Conservation (phyloP, 371 early-diverging fungal genomes). For the Gilbertella persicaria region DNA sequence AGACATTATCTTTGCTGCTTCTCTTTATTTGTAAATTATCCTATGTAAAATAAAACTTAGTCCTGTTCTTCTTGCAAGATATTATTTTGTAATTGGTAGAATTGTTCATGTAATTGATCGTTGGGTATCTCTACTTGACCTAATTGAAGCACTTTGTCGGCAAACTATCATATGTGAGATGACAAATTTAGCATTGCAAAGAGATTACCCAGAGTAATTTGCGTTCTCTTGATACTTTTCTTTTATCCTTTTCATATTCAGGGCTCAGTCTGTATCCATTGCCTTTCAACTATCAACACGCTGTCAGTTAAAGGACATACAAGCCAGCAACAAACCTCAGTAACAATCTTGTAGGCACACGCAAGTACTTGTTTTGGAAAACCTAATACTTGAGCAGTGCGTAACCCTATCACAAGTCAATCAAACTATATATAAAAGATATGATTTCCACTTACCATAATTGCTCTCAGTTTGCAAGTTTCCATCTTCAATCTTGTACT, state of each 20-base stretch:
- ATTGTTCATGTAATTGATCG: conserved; percentile 14
- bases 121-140: conserved; percentile 8
- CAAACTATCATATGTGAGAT: conserved; percentile 26
- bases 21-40: conserved; percentile 83
- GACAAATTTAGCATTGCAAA: not conserved
- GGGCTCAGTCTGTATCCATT: not conserved
- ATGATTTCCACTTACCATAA: conserved; percentile 35
- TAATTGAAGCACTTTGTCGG: conserved; percentile 37
- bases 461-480: conserved; percentile 21
- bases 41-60: not conserved
- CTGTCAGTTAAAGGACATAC: too few relatives aligned
- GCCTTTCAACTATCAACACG: not conserved
- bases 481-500: conserved; percentile 52
- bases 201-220: conserved; percentile 31
- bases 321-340: conserved; percentile 12
- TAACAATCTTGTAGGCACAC: conserved; percentile 40
- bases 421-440: not conserved
- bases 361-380: conserved; percentile 36
- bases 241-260: not conserved
- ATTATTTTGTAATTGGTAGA: conserved; percentile 16
- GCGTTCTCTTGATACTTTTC: conserved; percentile 14
- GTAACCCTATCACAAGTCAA: conserved; percentile 32
- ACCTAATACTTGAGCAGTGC: conserved; percentile 52
- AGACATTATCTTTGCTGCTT: conserved; percentile 99
- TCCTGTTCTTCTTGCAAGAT: conserved; percentile 8